Evolutionary conservation across 208 protist genomes (phyloP).

Genomic region (Kentomonas sorsogonicus): DNA sequence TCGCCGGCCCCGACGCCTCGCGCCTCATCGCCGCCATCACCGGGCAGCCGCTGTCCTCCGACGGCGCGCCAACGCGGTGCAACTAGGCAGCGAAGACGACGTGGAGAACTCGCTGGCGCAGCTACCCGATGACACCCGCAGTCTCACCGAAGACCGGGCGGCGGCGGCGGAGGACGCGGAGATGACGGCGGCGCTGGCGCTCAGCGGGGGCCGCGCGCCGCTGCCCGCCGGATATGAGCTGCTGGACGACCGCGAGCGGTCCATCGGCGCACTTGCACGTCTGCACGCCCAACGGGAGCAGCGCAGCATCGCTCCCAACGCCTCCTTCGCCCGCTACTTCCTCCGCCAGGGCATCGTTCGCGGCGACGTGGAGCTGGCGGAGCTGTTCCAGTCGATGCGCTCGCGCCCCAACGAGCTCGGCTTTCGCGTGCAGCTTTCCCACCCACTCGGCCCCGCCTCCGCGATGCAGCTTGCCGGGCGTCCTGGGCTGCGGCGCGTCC

Average conservation of each 20-base stretch:
- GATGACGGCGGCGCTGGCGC: slow-evolving; percentile 17
- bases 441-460: slow-evolving; percentile 28
- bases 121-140: neutral
- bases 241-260: slow-evolving; percentile 15
- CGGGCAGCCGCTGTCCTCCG: slow-evolving; percentile 3
- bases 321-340: slow-evolving; percentile 80
- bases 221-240: neutral
- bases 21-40: neutral
- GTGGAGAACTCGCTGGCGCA: neutral
- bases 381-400: slow-evolving; percentile 58
- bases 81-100: too few species aligned
- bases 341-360: slow-evolving; percentile 60
- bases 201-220: slow-evolving; percentile 11
- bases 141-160: too few species aligned
- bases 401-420: slow-evolving; percentile 29
- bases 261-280: slow-evolving; percentile 22
- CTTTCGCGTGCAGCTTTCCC: slow-evolving; percentile 57
- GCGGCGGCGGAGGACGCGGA: slow-evolving; percentile 4
- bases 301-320: slow-evolving; percentile 44
- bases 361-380: slow-evolving; percentile 54
- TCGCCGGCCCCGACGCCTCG: neutral
- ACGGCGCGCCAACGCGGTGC: too few species aligned
- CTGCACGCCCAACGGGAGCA: slow-evolving; percentile 33
- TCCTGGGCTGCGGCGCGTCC: slow-evolving; percentile 32
- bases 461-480: slow-evolving; percentile 29